These are phyloP conservation scores for Azolla pinnata DNA, from an alignment of 75 land plant species.

Conservation along the genomic window DNA sequence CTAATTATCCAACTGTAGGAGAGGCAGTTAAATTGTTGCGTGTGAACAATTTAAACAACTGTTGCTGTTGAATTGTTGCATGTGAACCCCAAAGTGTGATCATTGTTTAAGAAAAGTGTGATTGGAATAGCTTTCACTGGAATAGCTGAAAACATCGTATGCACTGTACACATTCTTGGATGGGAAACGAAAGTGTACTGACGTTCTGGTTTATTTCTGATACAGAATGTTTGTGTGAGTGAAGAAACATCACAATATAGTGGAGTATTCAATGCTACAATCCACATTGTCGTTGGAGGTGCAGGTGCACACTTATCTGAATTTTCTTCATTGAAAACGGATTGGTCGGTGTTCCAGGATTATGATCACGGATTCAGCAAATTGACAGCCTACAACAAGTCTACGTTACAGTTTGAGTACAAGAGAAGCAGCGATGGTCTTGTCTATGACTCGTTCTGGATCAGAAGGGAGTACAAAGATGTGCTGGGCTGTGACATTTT, in stretches of 20 bases:
- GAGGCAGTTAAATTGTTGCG: no score
- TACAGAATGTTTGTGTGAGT: conserved; percentile 65
- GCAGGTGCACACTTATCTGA: conserved; percentile 57
- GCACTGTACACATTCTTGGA: no score
- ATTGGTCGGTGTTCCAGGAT: conserved; percentile 70
- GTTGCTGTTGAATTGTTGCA: no score
- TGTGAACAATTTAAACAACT: no score
- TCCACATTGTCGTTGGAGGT: conserved; percentile 88
- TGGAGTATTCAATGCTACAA: conserved; percentile 77
- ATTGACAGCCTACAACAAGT: conserved; percentile 83
- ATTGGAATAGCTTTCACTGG: no score
- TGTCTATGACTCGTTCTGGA: conserved; percentile 79
- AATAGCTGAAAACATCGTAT: no score
- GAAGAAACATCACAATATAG: conserved; percentile 45
- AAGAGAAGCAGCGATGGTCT: conserved; percentile 69
- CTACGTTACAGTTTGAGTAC: conserved; percentile 81
- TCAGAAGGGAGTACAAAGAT: conserved; percentile 69
- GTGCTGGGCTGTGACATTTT: conserved; percentile 60
- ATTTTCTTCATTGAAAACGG: conserved; percentile 38
- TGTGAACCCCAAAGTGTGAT: no score
- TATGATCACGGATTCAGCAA: conserved; percentile 78
- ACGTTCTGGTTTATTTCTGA: conserved; percentile 1
- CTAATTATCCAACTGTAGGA: no score
- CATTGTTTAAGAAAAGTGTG: no score
- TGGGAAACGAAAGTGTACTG: no score